A percentile compares a stretch with the other conserved stretches of the same genome.
phyloP scores from a whole-genome alignment of 2,329 filamentous ascomycete species.

The Pyricularia pennisetigena region DNA sequence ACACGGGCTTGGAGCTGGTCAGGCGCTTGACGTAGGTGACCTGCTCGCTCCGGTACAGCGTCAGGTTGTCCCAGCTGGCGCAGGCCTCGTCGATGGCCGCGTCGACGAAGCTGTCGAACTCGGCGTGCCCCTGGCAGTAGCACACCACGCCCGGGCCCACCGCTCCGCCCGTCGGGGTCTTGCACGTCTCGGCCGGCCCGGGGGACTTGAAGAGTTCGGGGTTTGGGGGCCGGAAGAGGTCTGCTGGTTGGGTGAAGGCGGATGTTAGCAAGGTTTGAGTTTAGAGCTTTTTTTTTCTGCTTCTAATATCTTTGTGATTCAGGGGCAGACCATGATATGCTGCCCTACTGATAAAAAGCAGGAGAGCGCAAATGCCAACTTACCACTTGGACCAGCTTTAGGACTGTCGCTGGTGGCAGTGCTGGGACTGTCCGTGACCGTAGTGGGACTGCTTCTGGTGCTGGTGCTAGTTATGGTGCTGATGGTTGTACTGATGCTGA shows the following conservation, averaged over 20 bases:
- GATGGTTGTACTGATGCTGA: neutral
- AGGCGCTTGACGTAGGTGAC: neutral
- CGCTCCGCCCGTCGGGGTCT: neutral
- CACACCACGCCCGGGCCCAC: neutral
- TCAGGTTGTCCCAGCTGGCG: neutral
- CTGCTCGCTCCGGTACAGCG: neutral
- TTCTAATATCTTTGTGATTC: no score
- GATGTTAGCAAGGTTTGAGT: no score
- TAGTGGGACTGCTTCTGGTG: no score
- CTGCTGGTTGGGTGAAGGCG: neutral
- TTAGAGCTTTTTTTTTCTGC: no score
- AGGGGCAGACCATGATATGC: no score
- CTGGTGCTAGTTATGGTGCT: neutral
- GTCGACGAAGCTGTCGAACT: neutral
- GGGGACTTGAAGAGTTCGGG: neutral
- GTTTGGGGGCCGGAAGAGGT: neutral
- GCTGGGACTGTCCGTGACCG: no score
- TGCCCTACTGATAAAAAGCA: no score
- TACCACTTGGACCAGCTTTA: no score
- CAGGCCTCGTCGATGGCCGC: neutral
- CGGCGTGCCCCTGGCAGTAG: neutral
- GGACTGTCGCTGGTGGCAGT: no score
- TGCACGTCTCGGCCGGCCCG: neutral
- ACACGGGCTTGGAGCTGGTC: neutral
- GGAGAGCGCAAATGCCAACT: no score